phyloP scores from a whole-genome alignment of 2,329 filamentous ascomycete genomes.

The Cladosporium oxysporum region DNA sequence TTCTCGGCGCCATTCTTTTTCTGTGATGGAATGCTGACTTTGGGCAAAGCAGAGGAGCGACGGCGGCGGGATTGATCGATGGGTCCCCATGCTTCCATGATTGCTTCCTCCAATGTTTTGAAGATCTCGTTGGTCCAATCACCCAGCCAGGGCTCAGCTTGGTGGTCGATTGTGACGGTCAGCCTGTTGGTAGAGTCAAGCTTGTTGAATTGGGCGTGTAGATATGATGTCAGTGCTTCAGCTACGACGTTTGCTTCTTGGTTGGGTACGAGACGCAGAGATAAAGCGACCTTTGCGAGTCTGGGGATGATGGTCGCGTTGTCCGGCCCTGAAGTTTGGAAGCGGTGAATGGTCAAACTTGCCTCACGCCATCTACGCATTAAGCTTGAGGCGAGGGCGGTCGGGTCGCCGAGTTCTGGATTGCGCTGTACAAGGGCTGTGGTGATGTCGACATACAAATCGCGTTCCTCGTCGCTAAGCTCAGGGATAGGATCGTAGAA shows the following conservation, averaged over 20 bases:
- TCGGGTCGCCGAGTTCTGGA: constrained; percentile 62
- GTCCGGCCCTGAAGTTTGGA: constrained; percentile 84
- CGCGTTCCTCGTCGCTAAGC: constrained; percentile 72
- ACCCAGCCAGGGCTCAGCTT: constrained; percentile 94
- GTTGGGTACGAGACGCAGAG: constrained; percentile 87
- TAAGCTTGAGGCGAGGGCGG: constrained; percentile 76
- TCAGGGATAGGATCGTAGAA: constrained; percentile 86
- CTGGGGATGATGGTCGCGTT: constrained; percentile 91
- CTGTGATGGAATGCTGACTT: constrained; percentile 12
- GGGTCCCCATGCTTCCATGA: constrained; percentile 80
- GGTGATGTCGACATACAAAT: constrained; percentile 81
- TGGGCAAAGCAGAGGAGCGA: constrained; percentile 23
- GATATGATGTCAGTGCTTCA: constrained; percentile 64
- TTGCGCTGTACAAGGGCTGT: constrained; percentile 72
- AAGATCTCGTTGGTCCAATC: constrained; percentile 91
- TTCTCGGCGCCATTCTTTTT: constrained; percentile 1
- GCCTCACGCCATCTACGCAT: constrained; percentile 96
- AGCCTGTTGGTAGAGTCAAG: constrained; percentile 81
- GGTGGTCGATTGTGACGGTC: constrained; percentile 82
- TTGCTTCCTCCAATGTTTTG: constrained; percentile 79
- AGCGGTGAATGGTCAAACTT: constrained; percentile 88
- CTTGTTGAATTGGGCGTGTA: constrained; percentile 68
- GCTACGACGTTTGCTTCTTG: constrained; percentile 83
- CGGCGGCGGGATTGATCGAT: constrained; percentile 40
- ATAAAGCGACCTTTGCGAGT: constrained; percentile 84